Evolutionary conservation across 2,329 filamentous ascomycete species (phyloP).

Genomic region (Fusarium haematococcum): DNA sequence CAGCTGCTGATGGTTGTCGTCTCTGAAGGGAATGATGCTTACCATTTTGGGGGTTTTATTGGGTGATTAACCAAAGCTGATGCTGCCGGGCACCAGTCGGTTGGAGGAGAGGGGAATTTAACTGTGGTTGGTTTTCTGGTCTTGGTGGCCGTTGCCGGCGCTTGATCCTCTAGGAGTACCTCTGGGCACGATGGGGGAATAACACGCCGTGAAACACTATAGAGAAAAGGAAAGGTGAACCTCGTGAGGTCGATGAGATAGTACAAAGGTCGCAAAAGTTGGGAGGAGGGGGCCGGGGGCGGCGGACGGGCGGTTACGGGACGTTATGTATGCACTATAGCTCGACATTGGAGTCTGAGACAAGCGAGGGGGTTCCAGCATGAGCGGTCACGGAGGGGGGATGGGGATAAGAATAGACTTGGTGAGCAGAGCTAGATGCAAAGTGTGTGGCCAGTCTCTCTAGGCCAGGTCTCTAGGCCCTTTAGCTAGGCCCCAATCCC

Average conservation of each 20-base stretch:
- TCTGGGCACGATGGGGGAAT: conserved; percentile 27
- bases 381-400: conserved; percentile 38
- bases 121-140: conserved; percentile 38
- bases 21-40: conserved; percentile 22
- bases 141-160: conserved; percentile 54
- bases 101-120: conserved; percentile 26
- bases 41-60: conserved; percentile 48
- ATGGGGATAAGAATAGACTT: conserved; percentile 45
- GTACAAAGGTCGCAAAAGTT: conserved; percentile 56
- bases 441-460: conserved; percentile 32
- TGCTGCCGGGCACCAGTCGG: conserved; percentile 34
- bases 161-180: conserved; percentile 42
- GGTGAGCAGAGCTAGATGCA: conserved; percentile 28
- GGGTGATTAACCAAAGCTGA: conserved; percentile 15
- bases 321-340: conserved; percentile 61
- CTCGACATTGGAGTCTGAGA: conserved; percentile 34
- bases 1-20: neutral
- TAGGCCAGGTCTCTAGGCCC: conserved; percentile 30
- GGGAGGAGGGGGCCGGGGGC: conserved; percentile 49
- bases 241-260: conserved; percentile 49
- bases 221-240: conserved; percentile 47
- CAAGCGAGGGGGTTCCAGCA: conserved; percentile 30
- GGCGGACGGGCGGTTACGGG: conserved; percentile 57
- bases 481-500: conserved; percentile 9
- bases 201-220: conserved; percentile 46